These are phyloP conservation scores for Sequoia sempervirens DNA, from an alignment of 75 land plant genomes.

Conservation along the genomic window DNA sequence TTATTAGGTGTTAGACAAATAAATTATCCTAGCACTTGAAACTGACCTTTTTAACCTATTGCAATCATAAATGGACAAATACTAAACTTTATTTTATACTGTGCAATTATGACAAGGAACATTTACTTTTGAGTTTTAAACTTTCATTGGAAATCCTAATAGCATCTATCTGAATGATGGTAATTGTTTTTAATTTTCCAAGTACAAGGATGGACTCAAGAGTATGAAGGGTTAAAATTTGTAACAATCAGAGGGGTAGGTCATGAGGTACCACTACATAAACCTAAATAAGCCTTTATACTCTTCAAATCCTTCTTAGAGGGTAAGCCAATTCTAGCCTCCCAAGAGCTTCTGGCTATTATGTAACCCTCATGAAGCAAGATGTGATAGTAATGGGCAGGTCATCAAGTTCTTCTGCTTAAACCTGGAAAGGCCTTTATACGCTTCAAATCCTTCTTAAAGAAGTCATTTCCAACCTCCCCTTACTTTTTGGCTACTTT, in stretches of 20 bases:
- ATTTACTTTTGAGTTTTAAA: neutral
- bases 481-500: neutral
- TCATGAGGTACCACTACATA: conserved; percentile 70
- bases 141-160: neutral
- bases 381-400: conserved; percentile 34
- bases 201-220: conserved; percentile 84
- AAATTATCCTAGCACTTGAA: neutral
- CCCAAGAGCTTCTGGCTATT: neutral
- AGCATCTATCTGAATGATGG: neutral
- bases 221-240: conserved; percentile 64
- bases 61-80: neutral
- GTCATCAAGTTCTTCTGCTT: conserved; percentile 71
- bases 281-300: conserved; percentile 53
- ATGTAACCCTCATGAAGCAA: neutral
- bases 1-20: neutral
- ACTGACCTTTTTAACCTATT: neutral
- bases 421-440: conserved; percentile 54
- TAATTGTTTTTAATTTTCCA: conserved; percentile 12
- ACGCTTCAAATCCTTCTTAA: conserved; percentile 50
- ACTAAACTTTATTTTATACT: neutral
- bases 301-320: conserved; percentile 56
- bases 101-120: neutral
- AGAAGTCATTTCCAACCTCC: conserved; percentile 33
- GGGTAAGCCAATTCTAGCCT: conserved; percentile 44
- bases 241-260: conserved; percentile 80